Evolutionary conservation across 768 basidiomycete genomes (phyloP).

Genomic region (Rhodosporidiobolus odoratus): DNA sequence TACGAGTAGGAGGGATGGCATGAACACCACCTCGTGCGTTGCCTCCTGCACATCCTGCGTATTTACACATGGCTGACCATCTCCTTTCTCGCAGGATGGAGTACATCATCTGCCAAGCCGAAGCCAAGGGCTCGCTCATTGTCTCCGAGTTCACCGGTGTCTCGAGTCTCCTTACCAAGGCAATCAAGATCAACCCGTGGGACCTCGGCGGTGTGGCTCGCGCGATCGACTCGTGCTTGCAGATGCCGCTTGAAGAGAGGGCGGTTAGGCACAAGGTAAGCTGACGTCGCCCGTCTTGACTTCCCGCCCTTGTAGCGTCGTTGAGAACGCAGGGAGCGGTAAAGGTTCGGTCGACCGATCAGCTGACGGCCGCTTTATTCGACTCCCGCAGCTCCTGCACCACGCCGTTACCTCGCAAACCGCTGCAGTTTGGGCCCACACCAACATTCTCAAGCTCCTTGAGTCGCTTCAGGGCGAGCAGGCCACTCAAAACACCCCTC

Average conservation of each 20-base stretch:
- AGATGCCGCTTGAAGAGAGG: constrained; percentile 75
- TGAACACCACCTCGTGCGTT: constrained; percentile 80
- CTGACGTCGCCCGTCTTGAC: no score
- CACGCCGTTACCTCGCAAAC: constrained; percentile 86
- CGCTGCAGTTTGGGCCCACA: constrained; percentile 87
- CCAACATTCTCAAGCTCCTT: constrained; percentile 80
- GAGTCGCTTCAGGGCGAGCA: constrained; percentile 72
- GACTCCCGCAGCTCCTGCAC: constrained; percentile 52
- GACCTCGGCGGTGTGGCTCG: constrained; percentile 74
- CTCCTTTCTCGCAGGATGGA: constrained; percentile 50
- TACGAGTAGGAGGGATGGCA: constrained; percentile 90
- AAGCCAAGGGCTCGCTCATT: constrained; percentile 73
- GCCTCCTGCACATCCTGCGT: not conserved
- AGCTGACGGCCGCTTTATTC: not conserved
- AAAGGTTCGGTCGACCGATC: no score
- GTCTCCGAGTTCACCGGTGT: constrained; percentile 98
- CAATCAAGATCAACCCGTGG: constrained; percentile 92
- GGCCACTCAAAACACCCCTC: constrained; percentile 76
- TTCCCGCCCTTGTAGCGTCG: not conserved
- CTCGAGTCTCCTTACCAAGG: constrained; percentile 80
- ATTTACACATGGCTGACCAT: not conserved
- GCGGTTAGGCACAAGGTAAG: constrained; percentile 61
- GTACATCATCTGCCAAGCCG: constrained; percentile 89
- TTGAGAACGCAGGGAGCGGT: no score
- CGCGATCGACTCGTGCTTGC: constrained; percentile 81